Conservation (phyloP, 805 yeast species). For the Kregervanrija fluxuum region DNA sequence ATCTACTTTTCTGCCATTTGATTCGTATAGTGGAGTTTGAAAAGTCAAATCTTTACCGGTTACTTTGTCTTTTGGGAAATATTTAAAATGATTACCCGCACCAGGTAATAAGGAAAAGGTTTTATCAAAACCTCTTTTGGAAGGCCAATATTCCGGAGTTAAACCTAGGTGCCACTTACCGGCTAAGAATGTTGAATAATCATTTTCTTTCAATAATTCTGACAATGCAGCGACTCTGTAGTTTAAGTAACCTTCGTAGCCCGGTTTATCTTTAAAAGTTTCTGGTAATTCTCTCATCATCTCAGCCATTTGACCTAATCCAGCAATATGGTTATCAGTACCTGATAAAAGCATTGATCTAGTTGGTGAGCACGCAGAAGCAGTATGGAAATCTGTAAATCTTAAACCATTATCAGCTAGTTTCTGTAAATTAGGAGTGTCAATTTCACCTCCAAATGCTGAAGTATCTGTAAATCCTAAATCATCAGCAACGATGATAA, state of each 20-base stretch:
- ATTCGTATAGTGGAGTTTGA: constrained; percentile 33
- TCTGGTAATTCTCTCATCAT: constrained; percentile 33
- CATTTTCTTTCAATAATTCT: constrained; percentile 40
- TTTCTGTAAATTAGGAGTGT: constrained; percentile 43
- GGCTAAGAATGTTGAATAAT: constrained; percentile 43
- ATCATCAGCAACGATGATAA: constrained; percentile 55
- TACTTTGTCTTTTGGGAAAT: constrained; percentile 30
- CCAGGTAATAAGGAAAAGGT: constrained; percentile 47
- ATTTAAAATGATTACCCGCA: constrained; percentile 50
- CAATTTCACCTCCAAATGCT: constrained; percentile 51
- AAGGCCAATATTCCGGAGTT: constrained; percentile 40
- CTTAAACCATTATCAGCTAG: constrained; percentile 39
- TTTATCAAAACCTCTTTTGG: constrained; percentile 41
- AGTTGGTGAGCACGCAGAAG: constrained; percentile 60
- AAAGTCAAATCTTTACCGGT: constrained; percentile 25
- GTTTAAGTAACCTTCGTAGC: constrained; percentile 50
- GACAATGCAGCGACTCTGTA: constrained; percentile 46
- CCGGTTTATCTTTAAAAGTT: constrained; percentile 37
- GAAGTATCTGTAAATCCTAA: constrained; percentile 51
- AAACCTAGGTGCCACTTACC: constrained; percentile 62
- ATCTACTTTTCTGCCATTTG: constrained; percentile 31
- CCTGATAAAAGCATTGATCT: constrained; percentile 55
- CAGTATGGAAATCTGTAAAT: constrained; percentile 55
- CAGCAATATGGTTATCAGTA: constrained; percentile 56
- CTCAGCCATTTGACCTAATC: constrained; percentile 53